These are phyloP conservation scores for Chrysoporthe cubensis DNA, from an alignment of 2,329 filamentous ascomycete species.

Conservation along the genomic window DNA sequence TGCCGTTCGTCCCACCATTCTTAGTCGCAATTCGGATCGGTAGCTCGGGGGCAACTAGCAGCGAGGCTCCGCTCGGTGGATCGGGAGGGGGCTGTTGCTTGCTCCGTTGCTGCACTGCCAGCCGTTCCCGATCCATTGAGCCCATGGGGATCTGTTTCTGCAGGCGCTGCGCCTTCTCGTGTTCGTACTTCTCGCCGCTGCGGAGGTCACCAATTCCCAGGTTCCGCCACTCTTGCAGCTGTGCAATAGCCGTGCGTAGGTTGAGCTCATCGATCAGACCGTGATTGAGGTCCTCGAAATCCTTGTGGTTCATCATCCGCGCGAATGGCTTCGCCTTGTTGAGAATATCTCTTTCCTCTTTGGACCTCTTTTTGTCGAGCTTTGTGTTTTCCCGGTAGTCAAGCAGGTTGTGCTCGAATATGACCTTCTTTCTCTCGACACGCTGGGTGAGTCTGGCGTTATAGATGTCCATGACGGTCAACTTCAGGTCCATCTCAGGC, in stretches of 20 bases:
- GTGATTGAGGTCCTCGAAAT: constrained; percentile 85
- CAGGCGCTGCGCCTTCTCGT: constrained; percentile 78
- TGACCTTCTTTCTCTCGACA: constrained; percentile 92
- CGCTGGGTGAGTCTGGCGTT: constrained; percentile 88
- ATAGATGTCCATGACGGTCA: constrained; percentile 98
- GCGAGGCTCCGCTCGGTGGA: constrained; percentile 72
- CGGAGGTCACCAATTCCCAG: constrained; percentile 83
- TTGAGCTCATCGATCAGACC: constrained; percentile 91
- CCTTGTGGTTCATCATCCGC: constrained; percentile 91
- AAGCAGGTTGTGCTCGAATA: constrained; percentile 92
- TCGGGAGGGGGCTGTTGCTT: constrained; percentile 71
- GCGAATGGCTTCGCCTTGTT: constrained; percentile 96
- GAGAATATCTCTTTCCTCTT: constrained; percentile 88
- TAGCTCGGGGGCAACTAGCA: constrained; percentile 79
- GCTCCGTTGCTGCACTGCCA: constrained; percentile 72
- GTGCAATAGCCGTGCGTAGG: constrained; percentile 82
- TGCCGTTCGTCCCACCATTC: constrained; percentile 35
- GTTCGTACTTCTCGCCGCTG: constrained; percentile 89
- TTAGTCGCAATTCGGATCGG: constrained; percentile 59
- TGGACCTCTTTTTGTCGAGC: constrained; percentile 90
- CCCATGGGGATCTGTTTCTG: constrained; percentile 74
- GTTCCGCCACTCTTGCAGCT: constrained; percentile 92
- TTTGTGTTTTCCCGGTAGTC: constrained; percentile 93
- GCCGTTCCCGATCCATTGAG: constrained; percentile 78
- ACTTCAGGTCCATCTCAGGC: constrained; percentile 95